Conservation (phyloP, 257 asterid genomes). For the Oldenlandia corymbosa region DNA sequence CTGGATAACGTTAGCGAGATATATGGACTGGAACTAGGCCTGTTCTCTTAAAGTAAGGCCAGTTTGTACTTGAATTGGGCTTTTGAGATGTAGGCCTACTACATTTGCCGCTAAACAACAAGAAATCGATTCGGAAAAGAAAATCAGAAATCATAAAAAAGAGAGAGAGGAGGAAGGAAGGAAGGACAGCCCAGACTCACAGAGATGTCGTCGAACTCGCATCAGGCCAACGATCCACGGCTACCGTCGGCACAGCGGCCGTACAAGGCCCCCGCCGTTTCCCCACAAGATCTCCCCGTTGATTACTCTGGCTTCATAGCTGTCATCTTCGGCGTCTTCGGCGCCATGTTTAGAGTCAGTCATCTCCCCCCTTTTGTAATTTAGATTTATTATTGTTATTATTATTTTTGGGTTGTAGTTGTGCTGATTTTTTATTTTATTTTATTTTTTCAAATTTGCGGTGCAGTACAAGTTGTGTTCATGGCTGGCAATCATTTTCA, state of each 20-base stretch:
- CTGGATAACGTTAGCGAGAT: no score
- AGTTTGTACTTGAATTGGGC: no score
- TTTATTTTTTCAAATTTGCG: neutral
- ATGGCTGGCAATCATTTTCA: conserved; percentile 86
- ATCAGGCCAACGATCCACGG: conserved; percentile 30
- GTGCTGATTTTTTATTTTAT: neutral
- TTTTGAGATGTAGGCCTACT: neutral
- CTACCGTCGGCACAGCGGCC: conserved; percentile 26
- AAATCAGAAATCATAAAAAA: neutral
- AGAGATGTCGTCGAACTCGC: conserved; percentile 25
- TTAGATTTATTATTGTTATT: neutral
- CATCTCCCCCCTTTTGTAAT: neutral
- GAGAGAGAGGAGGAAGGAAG: neutral
- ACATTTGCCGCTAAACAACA: neutral
- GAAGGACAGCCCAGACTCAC: no score
- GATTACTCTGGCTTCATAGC: conserved; percentile 87
- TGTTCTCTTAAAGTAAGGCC: neutral
- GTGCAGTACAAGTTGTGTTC: conserved; percentile 84
- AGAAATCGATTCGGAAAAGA: neutral
- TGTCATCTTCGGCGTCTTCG: conserved; percentile 74
- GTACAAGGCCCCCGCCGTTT: conserved; percentile 23
- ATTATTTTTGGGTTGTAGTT: neutral
- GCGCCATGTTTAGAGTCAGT: conserved; percentile 56
- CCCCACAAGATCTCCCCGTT: conserved; percentile 66
- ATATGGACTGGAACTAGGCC: neutral